These are phyloP conservation scores for Chalciporus piperatus DNA, from an alignment of 768 basidiomycete species.

Conservation along the genomic window DNA sequence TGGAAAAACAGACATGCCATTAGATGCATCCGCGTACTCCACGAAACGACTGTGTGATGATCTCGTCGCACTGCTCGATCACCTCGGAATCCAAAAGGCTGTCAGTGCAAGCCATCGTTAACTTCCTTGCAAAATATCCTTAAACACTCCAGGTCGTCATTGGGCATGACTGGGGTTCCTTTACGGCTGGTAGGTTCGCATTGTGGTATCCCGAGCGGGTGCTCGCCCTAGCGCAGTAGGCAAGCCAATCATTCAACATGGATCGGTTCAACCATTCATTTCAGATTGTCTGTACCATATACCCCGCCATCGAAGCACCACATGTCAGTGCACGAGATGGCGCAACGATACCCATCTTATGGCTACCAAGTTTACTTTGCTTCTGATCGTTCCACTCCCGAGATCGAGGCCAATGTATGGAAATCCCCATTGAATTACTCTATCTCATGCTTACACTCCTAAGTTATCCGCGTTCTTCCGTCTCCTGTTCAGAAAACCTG, in stretches of 20 bases:
- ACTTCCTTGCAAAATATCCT: background rate
- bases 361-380: constrained; percentile 72
- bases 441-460: constrained; percentile 17
- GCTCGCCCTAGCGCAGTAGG: constrained; percentile 58
- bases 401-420: constrained; percentile 58
- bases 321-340: constrained; percentile 50
- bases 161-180: constrained; percentile 83
- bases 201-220: constrained; percentile 69
- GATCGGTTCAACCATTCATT: background rate
- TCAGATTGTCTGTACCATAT: constrained; percentile 66
- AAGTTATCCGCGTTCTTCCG: constrained; percentile 19
- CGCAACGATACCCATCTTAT: constrained; percentile 49
- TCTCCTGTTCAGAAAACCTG: constrained; percentile 4
- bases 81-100: constrained; percentile 48
- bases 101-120: constrained; percentile 36
- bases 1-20: constrained; percentile 60
- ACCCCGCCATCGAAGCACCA: constrained; percentile 53
- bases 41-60: constrained; percentile 60
- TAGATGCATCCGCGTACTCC: constrained; percentile 53
- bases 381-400: constrained; percentile 44
- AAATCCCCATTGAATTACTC: background rate
- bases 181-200: constrained; percentile 61
- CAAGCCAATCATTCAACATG: constrained; percentile 1
- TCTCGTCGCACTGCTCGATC: constrained; percentile 62
- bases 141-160: constrained; percentile 49